Percentiles rank a stretch among this genome's conserved stretches.
Conservation (phyloP, 176 grass and related monocot genomes). For the Saccharum officinarum region DNA sequence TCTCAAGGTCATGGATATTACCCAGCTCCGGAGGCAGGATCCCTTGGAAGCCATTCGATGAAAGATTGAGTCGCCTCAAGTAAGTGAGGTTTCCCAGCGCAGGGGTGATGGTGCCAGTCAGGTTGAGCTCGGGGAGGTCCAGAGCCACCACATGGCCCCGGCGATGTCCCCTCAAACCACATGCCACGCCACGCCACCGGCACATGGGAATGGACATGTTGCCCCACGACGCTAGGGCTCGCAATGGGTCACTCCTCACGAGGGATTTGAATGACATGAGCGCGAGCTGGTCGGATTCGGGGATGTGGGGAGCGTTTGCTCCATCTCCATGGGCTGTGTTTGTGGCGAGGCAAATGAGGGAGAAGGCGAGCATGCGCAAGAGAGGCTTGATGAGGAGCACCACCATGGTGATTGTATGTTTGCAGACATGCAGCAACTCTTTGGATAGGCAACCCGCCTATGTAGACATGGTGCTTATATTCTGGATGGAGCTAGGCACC, state of each 20-base stretch:
- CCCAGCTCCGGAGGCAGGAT: not conserved
- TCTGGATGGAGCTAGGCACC: too few species aligned
- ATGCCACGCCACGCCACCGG: not conserved
- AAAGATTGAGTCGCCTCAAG: not conserved
- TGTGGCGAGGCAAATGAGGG: not conserved
- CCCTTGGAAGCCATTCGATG: not conserved
- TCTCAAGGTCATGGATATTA: not conserved
- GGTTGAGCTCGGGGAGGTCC: not conserved
- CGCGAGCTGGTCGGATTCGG: not conserved
- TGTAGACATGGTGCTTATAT: too few species aligned
- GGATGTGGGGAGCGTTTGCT: not conserved
- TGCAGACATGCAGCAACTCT: not conserved
- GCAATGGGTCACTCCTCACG: not conserved
- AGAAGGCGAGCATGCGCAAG: not conserved
- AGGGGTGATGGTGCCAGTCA: not conserved
- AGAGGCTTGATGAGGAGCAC: not conserved
- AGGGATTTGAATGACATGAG: slow-evolving; percentile 14
- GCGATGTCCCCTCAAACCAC: not conserved
- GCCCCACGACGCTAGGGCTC: not conserved
- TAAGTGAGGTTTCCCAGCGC: not conserved
- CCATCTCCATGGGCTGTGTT: too few species aligned
- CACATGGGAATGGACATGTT: not conserved
- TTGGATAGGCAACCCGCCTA: too few species aligned
- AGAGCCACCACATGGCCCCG: slow-evolving; percentile 5
- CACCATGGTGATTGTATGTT: too few species aligned